Conservation (phyloP, 768 basidiomycete genomes). For the Suillus ampliporus region DNA sequence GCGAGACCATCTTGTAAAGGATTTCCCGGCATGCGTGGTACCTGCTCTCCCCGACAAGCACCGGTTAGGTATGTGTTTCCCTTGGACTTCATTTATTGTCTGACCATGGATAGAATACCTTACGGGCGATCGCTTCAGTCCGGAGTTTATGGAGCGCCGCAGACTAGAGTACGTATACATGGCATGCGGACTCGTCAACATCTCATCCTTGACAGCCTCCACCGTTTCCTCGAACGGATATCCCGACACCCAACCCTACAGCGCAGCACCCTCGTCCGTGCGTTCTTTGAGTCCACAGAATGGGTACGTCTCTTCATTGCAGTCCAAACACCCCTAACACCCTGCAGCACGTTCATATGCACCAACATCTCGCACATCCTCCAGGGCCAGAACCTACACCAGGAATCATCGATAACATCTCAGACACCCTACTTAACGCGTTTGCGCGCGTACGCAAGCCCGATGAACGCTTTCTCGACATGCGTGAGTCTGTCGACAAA, state of each 20-base stretch:
- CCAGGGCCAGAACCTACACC: conserved; percentile 80
- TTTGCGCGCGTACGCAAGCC: conserved; percentile 96
- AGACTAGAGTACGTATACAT: conserved; percentile 74
- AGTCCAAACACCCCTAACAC: conserved; percentile 13
- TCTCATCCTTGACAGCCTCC: conserved; percentile 59
- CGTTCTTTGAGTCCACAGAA: conserved; percentile 97
- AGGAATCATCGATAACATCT: conserved; percentile 91
- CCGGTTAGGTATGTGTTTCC: conserved; percentile 73
- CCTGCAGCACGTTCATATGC: conserved; percentile 91
- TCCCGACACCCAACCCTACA: conserved; percentile 95
- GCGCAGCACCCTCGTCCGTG: conserved; percentile 86
- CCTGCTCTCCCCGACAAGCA: conserved; percentile 97
- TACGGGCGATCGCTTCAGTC: conserved; percentile 96
- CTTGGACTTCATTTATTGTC: not conserved
- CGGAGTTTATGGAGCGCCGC: conserved; percentile 95
- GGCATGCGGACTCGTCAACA: not conserved
- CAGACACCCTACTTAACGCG: conserved; percentile 95
- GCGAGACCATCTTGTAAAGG: conserved; percentile 82
- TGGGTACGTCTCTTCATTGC: conserved; percentile 67
- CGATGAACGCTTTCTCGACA: conserved; percentile 91
- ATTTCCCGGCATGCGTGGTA: conserved; percentile 98
- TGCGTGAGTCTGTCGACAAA: conserved; percentile 92
- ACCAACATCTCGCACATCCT: conserved; percentile 93
- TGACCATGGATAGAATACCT: conserved; percentile 76
- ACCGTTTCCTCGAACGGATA: conserved; percentile 90